phyloP scores from a whole-genome alignment of 257 asterid species.

The Solanum infundibuliforme region DNA sequence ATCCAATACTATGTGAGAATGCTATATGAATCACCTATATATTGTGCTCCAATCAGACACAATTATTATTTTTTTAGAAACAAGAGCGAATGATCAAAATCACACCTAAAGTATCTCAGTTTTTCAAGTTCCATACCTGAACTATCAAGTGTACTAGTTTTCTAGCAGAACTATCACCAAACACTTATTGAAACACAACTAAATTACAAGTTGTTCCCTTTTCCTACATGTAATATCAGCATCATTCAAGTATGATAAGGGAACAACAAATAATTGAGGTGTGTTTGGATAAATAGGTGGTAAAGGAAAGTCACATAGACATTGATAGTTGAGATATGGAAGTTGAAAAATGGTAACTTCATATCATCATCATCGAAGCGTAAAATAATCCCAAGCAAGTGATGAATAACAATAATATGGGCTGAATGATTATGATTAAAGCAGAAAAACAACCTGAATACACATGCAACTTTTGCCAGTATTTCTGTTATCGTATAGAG shows the following conservation, averaged over 20 bases:
- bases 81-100: background rate
- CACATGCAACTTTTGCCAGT: conserved; percentile 13
- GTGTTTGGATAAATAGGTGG: background rate
- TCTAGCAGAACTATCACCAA: background rate
- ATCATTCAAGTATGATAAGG: background rate
- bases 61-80: background rate
- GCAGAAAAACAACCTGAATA: conserved; percentile 16
- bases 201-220: background rate
- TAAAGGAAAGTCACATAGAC: no score
- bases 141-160: background rate
- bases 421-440: background rate
- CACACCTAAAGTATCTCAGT: background rate
- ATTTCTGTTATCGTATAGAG: conserved; percentile 4
- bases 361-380: background rate
- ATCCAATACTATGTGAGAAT: background rate
- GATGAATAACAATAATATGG: no score
- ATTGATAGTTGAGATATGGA: no score
- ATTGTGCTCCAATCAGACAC: background rate
- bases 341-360: background rate
- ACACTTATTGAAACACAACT: no score
- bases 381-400: background rate
- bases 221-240: background rate
- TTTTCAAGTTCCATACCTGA: background rate
- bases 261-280: background rate
- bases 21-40: background rate